Conservation (phyloP, 2,329 filamentous ascomycete genomes). For the Exophiala sp. region DNA sequence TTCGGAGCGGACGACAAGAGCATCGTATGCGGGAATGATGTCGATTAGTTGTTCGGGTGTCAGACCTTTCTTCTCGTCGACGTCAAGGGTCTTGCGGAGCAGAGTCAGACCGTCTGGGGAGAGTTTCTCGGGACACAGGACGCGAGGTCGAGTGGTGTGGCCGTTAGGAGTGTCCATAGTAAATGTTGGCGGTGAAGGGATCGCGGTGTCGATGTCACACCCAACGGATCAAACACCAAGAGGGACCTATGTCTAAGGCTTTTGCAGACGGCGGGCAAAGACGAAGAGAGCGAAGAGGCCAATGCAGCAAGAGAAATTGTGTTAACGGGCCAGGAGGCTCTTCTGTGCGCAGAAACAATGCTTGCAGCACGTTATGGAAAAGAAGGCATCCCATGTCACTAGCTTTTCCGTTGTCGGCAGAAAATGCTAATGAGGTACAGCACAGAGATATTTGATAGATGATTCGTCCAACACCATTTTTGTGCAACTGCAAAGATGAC, state of each 20-base stretch:
- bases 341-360: background rate
- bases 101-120: conserved; percentile 73
- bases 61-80: conserved; percentile 64
- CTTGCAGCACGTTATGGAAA: too few relatives aligned
- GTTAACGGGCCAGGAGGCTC: background rate
- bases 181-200: background rate
- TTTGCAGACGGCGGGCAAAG: too few relatives aligned
- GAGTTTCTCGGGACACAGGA: conserved; percentile 76
- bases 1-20: conserved; percentile 75
- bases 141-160: conserved; percentile 41
- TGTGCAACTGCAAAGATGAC: too few relatives aligned
- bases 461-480: too few relatives aligned
- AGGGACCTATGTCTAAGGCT: too few relatives aligned
- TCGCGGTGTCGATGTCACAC: background rate
- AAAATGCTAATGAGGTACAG: too few relatives aligned
- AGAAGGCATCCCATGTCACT: background rate
- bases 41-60: conserved; percentile 59
- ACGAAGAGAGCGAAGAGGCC: background rate
- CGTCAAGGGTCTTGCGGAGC: conserved; percentile 63
- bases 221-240: too few relatives aligned
- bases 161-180: conserved; percentile 20
- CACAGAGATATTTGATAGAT: too few relatives aligned
- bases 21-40: conserved; percentile 70
- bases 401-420: background rate
- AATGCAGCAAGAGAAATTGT: background rate